phyloP scores from a whole-genome alignment of 768 basidiomycete genomes.

The Leccinum longicurvipes region DNA sequence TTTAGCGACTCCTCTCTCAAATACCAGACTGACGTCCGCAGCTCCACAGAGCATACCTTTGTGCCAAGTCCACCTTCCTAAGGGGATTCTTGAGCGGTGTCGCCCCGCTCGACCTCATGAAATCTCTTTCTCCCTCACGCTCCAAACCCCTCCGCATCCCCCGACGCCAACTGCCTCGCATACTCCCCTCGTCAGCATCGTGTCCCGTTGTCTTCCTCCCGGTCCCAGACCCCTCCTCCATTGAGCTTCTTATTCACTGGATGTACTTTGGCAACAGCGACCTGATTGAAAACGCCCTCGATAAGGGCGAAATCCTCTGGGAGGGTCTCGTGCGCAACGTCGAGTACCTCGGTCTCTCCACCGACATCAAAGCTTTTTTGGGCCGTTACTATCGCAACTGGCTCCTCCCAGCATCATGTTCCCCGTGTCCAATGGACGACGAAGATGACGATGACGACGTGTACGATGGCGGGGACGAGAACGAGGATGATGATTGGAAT shows the following conservation, averaged over 20 bases:
- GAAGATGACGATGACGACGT: conserved; percentile 23
- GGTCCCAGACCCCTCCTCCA: conserved; percentile 68
- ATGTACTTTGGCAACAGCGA: conserved; percentile 75
- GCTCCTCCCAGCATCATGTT: conserved; percentile 39
- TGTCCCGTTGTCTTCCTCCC: conserved; percentile 73
- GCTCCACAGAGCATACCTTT: conserved; percentile 80
- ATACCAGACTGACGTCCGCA: too few relatives aligned
- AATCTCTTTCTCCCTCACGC: conserved; percentile 6
- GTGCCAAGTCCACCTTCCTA: conserved; percentile 76
- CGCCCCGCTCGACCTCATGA: conserved; percentile 59
- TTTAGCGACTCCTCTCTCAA: too few relatives aligned
- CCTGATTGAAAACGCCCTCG: conserved; percentile 65
- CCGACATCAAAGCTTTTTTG: conserved; percentile 74
- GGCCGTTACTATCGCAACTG: conserved; percentile 71
- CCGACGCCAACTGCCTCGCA: conserved; percentile 54
- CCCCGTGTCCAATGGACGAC: conserved; percentile 24
- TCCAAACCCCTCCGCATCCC: conserved; percentile 37
- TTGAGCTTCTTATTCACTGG: conserved; percentile 73
- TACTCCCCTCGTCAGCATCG: conserved; percentile 62
- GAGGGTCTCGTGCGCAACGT: conserved; percentile 89
- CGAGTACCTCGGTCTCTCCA: conserved; percentile 77
- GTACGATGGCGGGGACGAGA: too few relatives aligned
- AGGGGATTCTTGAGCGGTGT: conserved; percentile 68
- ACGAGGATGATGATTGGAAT: too few relatives aligned
- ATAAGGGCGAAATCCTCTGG: conserved; percentile 70